These are phyloP conservation scores for Rosa chinensis DNA, from an alignment of 306 rosid species.

Conservation along the genomic window DNA sequence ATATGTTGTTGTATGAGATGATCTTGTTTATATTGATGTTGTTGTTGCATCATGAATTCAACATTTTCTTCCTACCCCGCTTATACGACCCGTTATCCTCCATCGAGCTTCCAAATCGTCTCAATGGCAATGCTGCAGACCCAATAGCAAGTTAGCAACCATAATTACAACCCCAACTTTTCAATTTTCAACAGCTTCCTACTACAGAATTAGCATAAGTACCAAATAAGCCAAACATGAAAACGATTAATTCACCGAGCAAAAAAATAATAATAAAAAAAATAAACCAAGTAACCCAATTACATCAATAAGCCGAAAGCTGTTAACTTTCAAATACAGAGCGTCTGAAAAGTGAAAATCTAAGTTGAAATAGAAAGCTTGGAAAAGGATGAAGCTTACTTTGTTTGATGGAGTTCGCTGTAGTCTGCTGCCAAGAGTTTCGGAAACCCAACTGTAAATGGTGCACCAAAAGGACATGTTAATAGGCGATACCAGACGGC, in stretches of 20 bases:
- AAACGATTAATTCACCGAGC: neutral
- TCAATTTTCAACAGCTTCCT: slow-evolving; percentile 4
- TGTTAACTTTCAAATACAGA: neutral
- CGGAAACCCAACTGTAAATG: neutral
- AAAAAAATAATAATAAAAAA: neutral
- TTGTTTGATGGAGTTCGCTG: neutral
- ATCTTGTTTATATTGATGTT: no score
- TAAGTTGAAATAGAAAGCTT: neutral
- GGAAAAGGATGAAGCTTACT: neutral
- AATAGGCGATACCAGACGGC: neutral
- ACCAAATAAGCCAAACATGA: slow-evolving; percentile 1
- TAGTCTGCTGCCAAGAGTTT: neutral
- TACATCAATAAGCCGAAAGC: neutral
- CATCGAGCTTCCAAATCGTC: slow-evolving; percentile 39
- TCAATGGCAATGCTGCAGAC: slow-evolving; percentile 49
- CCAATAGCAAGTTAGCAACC: slow-evolving; percentile 40
- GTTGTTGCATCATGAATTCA: no score
- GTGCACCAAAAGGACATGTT: no score
- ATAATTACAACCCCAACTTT: neutral
- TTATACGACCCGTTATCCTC: slow-evolving; percentile 32
- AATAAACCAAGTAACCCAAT: neutral
- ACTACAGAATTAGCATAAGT: neutral
- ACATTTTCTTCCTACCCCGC: slow-evolving; percentile 30
- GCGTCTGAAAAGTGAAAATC: neutral
- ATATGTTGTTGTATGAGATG: no score